Evolutionary conservation across 805 yeast species (phyloP), one percentile per base, ranked within the genome.

Genomic region (Lachancea dasiensis): DNA sequence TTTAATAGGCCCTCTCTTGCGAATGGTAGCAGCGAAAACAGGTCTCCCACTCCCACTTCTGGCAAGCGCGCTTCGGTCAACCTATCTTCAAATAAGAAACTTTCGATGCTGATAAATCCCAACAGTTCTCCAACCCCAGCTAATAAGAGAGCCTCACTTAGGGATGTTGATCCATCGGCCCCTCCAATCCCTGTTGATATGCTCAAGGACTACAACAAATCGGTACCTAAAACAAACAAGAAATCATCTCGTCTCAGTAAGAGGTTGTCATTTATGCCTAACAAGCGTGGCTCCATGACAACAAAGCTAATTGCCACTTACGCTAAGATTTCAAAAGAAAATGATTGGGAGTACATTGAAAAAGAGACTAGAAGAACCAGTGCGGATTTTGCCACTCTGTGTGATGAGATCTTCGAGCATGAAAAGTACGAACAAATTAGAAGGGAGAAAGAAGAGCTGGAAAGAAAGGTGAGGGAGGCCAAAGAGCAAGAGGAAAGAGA

Each of bases 331-430:
- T 70, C 85, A 3, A 81, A 77, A 40, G 70, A 67, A 38, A 68
- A 72, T 28, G 82, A 77, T 43, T 75, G 85, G 77, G 82, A 77
- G 49, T 73, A 73, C 49, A 73, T 81, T 59, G 84, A 80, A 50
- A 77, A 73, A 50, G 85, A 78, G 55, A 79, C 86, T 5, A 80
- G 75, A 60, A 70, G 92, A 59, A 80, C 89, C 2, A 77, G 85
- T 25, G 78, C 85, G 11, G 83, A 82, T 45, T 82, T 82, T 65
- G 92, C 87, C 9, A 73, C 82, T 2, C 64, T 82, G 29, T 80
- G 86, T 65, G 90, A 82, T 61, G 78, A 75, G 58, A 75, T 82
- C 41, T 82, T 82, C 66, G 81, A 75, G 50, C 82, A 80, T 57
- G 87, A 80, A 51, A 72, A 70, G 47, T 75, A 70, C 36, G 83